phyloP scores from a whole-genome alignment of 1,139 yeast species.

The Spathaspora sp. region DNA sequence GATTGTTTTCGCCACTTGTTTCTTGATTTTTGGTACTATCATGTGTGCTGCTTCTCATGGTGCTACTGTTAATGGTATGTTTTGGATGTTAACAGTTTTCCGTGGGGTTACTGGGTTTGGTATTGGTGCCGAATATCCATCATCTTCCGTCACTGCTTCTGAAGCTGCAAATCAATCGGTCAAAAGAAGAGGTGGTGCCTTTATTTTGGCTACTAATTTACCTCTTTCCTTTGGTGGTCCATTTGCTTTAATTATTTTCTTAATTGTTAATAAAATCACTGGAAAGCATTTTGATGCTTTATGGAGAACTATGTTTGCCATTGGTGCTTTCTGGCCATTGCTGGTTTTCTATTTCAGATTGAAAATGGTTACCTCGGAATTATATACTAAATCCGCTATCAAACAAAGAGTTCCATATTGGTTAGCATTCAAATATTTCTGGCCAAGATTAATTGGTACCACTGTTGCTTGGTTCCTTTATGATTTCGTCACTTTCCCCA shows the following conservation, averaged over 20 bases:
- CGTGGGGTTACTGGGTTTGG: constrained; percentile 76
- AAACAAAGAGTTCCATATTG: constrained; percentile 45
- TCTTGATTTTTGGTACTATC: constrained; percentile 44
- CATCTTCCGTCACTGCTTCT: constrained; percentile 65
- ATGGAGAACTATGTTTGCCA: constrained; percentile 76
- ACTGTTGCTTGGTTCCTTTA: constrained; percentile 51
- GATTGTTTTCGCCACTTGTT: constrained; percentile 44
- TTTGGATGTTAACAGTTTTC: constrained; percentile 71
- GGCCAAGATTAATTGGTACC: constrained; percentile 47
- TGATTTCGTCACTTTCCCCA: constrained; percentile 54
- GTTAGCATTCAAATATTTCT: constrained; percentile 45
- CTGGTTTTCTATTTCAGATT: constrained; percentile 69
- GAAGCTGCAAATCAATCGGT: constrained; percentile 70
- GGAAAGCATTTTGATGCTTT: constrained; percentile 50
- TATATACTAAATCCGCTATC: constrained; percentile 47
- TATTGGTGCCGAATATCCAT: constrained; percentile 76
- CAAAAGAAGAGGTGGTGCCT: constrained; percentile 62
- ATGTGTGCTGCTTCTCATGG: constrained; percentile 54
- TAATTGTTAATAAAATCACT: constrained; percentile 64
- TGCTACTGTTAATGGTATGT: constrained; percentile 38
- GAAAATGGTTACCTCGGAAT: constrained; percentile 66
- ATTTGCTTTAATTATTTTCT: constrained; percentile 64
- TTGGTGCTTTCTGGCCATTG: constrained; percentile 75
- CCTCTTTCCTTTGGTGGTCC: constrained; percentile 79
- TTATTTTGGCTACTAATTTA: constrained; percentile 66